phyloP scores from a whole-genome alignment of 345 rosid species.

The Dovyalis caffra region DNA sequence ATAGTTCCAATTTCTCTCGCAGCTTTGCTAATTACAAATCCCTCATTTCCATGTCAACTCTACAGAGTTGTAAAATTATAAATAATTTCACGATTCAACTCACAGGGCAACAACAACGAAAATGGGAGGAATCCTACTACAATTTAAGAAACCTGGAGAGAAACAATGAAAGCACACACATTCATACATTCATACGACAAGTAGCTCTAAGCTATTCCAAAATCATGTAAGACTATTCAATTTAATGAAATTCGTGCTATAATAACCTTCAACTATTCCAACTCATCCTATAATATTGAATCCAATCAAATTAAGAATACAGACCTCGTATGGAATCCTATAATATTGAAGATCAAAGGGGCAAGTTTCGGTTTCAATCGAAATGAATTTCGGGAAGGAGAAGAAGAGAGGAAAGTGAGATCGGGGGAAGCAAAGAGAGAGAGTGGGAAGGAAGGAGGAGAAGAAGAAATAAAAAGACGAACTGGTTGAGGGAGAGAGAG shows the following conservation, averaged over 20 bases:
- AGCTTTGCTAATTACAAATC: conserved; percentile 66
- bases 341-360: too few relatives aligned
- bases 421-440: too few relatives aligned
- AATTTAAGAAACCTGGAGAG: not conserved
- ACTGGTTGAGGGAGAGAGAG: too few relatives aligned
- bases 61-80: conserved; percentile 17
- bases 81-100: not conserved
- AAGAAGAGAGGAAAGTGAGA: too few relatives aligned
- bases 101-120: not conserved
- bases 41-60: conserved; percentile 52
- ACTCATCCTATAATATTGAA: not conserved
- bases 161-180: not conserved
- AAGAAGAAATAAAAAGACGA: too few relatives aligned
- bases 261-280: not conserved
- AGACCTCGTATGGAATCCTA: conserved; percentile 74
- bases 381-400: too few relatives aligned
- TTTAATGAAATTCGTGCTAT: not conserved
- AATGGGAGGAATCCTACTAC: not conserved
- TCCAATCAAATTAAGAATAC: conserved; percentile 15
- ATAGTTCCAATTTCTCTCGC: conserved; percentile 62
- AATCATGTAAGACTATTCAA: too few relatives aligned
- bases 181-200: too few relatives aligned
- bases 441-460: too few relatives aligned
- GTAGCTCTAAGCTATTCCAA: too few relatives aligned
- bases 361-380: too few relatives aligned